These are phyloP conservation scores for Kurtzmaniella quercitrusa DNA, from an alignment of 1,139 yeast genomes.

Conservation along the genomic window DNA sequence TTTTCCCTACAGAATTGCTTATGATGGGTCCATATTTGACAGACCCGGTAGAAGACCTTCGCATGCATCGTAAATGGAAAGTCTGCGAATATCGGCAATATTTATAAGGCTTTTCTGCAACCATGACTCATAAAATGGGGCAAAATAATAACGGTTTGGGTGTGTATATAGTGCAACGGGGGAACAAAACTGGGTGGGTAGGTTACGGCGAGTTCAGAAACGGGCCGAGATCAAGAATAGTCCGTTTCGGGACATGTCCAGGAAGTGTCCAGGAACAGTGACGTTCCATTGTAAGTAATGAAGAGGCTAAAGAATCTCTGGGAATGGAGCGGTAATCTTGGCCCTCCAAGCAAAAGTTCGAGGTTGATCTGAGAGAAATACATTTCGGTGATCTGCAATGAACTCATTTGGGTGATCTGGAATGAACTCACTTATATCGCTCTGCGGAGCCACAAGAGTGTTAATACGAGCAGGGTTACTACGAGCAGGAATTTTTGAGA, in stretches of 20 bases:
- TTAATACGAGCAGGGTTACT: too few relatives aligned
- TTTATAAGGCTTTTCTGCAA: constrained; percentile 4
- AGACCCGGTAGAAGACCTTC: neutral
- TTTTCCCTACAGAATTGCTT: neutral
- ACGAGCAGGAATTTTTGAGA: too few relatives aligned
- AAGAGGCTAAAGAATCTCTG: too few relatives aligned
- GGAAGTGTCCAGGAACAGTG: too few relatives aligned
- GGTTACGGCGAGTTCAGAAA: neutral
- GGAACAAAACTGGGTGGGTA: neutral
- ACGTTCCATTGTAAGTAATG: too few relatives aligned
- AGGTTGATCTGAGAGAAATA: too few relatives aligned
- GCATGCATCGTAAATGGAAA: neutral
- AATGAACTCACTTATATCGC: too few relatives aligned
- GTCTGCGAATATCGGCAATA: neutral
- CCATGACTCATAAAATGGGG: constrained; percentile 3
- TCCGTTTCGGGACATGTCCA: neutral
- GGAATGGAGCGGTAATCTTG: too few relatives aligned
- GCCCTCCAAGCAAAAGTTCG: too few relatives aligned
- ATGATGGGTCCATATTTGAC: neutral
- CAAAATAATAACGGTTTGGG: neutral
- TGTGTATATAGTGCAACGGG: neutral
- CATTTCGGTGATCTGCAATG: too few relatives aligned
- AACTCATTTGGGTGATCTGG: too few relatives aligned
- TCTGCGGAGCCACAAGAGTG: too few relatives aligned
- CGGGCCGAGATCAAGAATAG: neutral